These are phyloP conservation scores for Catharanthus roseus DNA, from an alignment of 257 asterid genomes.

Conservation along the genomic window DNA sequence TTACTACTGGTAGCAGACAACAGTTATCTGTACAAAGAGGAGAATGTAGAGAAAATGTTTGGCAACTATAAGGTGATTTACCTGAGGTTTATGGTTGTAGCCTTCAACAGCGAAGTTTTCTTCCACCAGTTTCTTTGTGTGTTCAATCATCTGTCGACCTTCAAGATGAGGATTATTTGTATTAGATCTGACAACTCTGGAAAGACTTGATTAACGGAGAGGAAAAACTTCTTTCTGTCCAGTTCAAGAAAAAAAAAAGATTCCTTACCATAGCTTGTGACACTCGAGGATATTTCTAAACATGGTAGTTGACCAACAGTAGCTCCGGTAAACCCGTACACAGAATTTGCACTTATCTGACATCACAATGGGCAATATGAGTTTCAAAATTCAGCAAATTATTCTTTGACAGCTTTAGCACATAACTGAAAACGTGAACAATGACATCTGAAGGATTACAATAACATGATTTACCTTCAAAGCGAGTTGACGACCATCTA, in stretches of 20 bases:
- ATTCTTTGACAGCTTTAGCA: background rate
- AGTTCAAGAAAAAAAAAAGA: background rate
- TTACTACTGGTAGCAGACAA: background rate
- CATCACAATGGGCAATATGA: slow-evolving; percentile 6
- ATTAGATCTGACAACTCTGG: slow-evolving; percentile 18
- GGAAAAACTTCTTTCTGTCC: background rate
- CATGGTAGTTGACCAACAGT: slow-evolving; percentile 96
- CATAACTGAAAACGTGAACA: background rate
- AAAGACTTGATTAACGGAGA: slow-evolving; percentile 1
- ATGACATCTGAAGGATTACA: background rate
- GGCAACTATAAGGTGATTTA: slow-evolving; percentile 15
- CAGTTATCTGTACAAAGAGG: background rate
- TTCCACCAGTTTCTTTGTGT: slow-evolving; percentile 92
- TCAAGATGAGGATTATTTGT: slow-evolving; percentile 18
- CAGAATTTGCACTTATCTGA: slow-evolving; percentile 97
- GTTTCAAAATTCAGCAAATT: background rate
- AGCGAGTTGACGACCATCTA: slow-evolving; percentile 98
- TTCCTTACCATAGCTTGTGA: slow-evolving; percentile 89
- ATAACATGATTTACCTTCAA: slow-evolving; percentile 55
- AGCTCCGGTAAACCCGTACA: slow-evolving; percentile 96
- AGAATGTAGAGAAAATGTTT: background rate
- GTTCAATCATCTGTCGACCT: slow-evolving; percentile 99
- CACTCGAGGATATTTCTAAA: slow-evolving; percentile 95
- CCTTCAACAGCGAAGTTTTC: slow-evolving; percentile 81
- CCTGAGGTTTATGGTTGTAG: slow-evolving; percentile 92